phyloP scores from a whole-genome alignment of 2,329 filamentous ascomycete genomes.

The Fusarium domesticum region DNA sequence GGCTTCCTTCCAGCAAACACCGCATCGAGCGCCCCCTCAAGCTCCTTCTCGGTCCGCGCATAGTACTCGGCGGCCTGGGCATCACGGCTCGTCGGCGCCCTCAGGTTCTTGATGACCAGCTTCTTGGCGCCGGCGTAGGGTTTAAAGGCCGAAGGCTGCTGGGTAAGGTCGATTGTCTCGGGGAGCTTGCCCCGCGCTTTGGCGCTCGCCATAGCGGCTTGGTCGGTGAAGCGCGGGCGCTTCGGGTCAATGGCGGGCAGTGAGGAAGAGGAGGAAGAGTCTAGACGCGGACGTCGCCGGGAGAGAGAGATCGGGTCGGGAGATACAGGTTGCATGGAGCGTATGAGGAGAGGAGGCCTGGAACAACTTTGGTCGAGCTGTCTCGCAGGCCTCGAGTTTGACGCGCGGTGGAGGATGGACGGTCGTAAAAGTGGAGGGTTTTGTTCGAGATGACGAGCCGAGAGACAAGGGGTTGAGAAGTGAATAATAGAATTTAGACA shows the following conservation, averaged over 20 bases:
- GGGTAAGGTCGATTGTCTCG: slow-evolving; percentile 37
- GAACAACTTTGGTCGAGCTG: slow-evolving; percentile 28
- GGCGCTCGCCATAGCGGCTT: slow-evolving; percentile 34
- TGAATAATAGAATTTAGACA: slow-evolving; percentile 3
- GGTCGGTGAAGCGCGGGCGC: slow-evolving; percentile 31
- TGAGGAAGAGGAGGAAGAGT: slow-evolving; percentile 34
- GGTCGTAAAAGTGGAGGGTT: background rate
- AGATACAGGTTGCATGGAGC: slow-evolving; percentile 36
- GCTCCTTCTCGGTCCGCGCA: slow-evolving; percentile 67
- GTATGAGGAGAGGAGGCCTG: slow-evolving; percentile 21
- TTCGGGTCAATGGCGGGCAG: slow-evolving; percentile 29
- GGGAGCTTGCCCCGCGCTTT: slow-evolving; percentile 41
- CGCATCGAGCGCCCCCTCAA: slow-evolving; percentile 68
- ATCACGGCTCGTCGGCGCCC: slow-evolving; percentile 53
- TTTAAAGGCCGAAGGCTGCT: slow-evolving; percentile 53
- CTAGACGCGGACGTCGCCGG: slow-evolving; percentile 39
- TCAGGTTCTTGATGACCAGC: slow-evolving; percentile 91
- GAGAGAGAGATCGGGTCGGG: slow-evolving; percentile 33
- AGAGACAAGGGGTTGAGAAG: background rate
- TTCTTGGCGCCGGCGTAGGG: slow-evolving; percentile 76
- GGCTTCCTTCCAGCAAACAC: slow-evolving; percentile 67
- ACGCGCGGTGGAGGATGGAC: no score
- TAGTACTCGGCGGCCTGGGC: slow-evolving; percentile 75
- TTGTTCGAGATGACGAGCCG: background rate
- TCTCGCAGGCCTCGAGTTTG: slow-evolving; percentile 29